Evolutionary conservation across 305 asterid genomes (phyloP), one percentile per base, ranked within the genome.

Genomic region (Striga hermonthica): DNA sequence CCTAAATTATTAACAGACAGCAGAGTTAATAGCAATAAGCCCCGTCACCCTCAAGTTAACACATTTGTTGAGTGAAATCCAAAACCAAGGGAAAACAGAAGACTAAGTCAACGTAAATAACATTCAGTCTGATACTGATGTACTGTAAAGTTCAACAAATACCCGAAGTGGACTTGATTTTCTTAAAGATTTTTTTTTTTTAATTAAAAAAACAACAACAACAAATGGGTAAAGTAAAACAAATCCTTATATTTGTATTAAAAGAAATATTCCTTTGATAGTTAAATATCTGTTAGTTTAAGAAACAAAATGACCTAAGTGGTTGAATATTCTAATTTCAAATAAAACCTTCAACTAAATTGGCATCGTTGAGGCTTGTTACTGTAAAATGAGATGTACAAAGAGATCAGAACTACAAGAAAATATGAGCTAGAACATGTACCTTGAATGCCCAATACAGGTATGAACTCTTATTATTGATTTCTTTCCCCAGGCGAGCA

Each of bases 371-470:
- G 34, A 41, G 34, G 57, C 57, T 56, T 7, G 14, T 48, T 34
- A 52, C 13, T 9, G 16, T 55, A 73, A 47, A 11, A 16, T 47
- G 5, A 37, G 13, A 47, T 47, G 47, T 44, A 45, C 40, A 49
- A 64, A 11, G 64, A 34, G 12, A 12, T 15, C 16, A 38, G 31
- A 60, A 59, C 22, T 64, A 44, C 60, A 47, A 28, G 7, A 43
- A 45, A 60, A 55, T 40, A 4, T 52, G 15, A 28, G 52, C 39
- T 54, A n/a, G 48, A 62, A 60, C 31, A 40, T 35, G 53, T 76
- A 83, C 98, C 95, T 83, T 83, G 75, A 84, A 78, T 36, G 99
- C 97, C 99, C 95, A 90, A 74, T 88, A 90, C 66, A 93, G 76
- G 78, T 93, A 93, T 11, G 99, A 93, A 57, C 84, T 78, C 75